Evolutionary conservation across 495 filamentous ascomycete species (phyloP), one percentile per base, ranked within the genome.

Genomic region (Physcia stellaris): DNA sequence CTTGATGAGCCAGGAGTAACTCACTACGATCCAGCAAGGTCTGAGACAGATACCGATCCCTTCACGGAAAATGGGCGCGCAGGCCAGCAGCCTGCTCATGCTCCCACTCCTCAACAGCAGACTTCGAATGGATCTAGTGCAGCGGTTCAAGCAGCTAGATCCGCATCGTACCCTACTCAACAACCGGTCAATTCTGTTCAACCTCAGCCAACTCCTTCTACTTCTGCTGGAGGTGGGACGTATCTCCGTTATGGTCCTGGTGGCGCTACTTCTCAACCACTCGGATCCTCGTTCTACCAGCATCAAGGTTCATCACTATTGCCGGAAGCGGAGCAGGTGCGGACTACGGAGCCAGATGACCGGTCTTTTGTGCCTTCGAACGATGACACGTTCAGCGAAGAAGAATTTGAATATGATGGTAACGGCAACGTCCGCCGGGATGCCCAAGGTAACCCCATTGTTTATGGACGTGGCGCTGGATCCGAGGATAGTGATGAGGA

Each of bases 401-500:
- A 71, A 11, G 75, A 77, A 7, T 74, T 70, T 49, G 62, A 54
- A 20, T 49, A 61, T 39, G 59, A 70, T 42, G 49, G 52, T n/a
- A 52, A 57, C 16, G 62, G 60, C 22, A 62, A 64, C 41, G 62
- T 71, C 41, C 58, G 62, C 18, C 66, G 59, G 21, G 70, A 70
- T 48, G 49, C 57, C 6, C 54, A 58, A 13, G 62, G 64, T 4
- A 57, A 48, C 7, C 62, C 58, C 3, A 57, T 66, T n/a, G 46
- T 54, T 3, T 66, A 59, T 30, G 61, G 55, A 43, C 31, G 43
- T 6, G 35, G 39, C 24, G 43, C 47, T 2, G 50, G 43, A 28
- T 68, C 61, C 1, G 68, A 70, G 41, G 68, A 57, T 34, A 67
- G 64, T 32, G 73, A 76, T 23, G 70, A 73, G 23, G 70, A 67